Base-by-base conservation (phyloP, 257 asterid genomes). In the Petunia axillaris region DNA sequence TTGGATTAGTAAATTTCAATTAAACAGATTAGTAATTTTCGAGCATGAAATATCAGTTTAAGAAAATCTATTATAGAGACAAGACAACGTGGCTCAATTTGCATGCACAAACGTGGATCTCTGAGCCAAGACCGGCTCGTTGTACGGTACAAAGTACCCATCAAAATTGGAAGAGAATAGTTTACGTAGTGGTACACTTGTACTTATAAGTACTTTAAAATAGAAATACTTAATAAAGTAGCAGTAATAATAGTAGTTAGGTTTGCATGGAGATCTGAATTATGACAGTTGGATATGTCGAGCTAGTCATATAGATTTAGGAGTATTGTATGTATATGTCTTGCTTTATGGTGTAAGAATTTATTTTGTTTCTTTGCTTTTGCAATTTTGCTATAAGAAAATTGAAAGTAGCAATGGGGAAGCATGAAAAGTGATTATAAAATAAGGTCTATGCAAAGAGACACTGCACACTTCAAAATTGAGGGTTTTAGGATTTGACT, bases 271-370 rank as follows among this genome's bases (percentile, higher is more conserved):
- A 85, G 88, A 85, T 85, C 88, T 78, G 88, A 81, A 78, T 75
- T 40, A 8, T 83, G 88, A 85, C 88, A 85, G 88, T 85, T 83
- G 88, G 79, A 81, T 14, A 83, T 85, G 86, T 83, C 87, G 79
- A 81, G 81, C 50, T 77, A 75, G 77, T 55, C 86, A 55, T 78
- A 75, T 50, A 71, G 2, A 13, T 59, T 59, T 59, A 8, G 25
- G 64, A 59, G 25, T 25, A 3, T 59, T 59, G 6, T 59, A 13
- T 59, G 60, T 10, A 8, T 55, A 8, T 5, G 9, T 55, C 9
- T 8, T 55, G 15, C 0, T 2, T 50, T 59, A 68, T 15, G 80
- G 55, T 39, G 54, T 48, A 54, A 46, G 50, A 13, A 68, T n/a
- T 79, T 75, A 6, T 81, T 62, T 15, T 62, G 54, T 60, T 14